These are phyloP conservation scores for Theobroma grandiflorum DNA, from an alignment of 441 rosid genomes.

Conservation along the genomic window DNA sequence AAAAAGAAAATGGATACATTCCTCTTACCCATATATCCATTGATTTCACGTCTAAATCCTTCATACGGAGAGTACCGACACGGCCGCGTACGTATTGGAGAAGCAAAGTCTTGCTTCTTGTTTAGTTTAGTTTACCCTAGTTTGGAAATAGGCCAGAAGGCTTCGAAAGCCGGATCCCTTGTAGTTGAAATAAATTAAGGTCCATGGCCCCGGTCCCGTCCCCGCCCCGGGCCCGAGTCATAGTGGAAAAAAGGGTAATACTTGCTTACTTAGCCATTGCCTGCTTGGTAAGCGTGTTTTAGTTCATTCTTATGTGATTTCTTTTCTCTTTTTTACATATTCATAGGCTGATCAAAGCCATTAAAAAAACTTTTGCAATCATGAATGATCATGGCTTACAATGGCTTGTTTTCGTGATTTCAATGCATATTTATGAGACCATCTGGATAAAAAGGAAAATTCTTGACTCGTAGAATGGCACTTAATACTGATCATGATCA, in stretches of 20 bases:
- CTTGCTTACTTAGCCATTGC: too few relatives aligned
- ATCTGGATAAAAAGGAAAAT: neutral
- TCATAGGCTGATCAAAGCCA: too few relatives aligned
- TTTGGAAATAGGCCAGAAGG: neutral
- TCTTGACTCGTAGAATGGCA: neutral
- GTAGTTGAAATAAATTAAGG: neutral
- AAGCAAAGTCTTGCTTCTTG: neutral
- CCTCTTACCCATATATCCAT: neutral
- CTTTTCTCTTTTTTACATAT: too few relatives aligned
- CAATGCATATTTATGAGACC: too few relatives aligned
- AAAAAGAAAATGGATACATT: neutral
- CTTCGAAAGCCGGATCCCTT: neutral
- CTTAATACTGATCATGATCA: neutral
- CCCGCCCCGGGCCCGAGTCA: too few relatives aligned
- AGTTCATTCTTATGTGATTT: too few relatives aligned
- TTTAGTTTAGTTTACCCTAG: neutral
- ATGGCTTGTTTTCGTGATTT: too few relatives aligned
- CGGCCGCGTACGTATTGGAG: neutral
- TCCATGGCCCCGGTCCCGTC: too few relatives aligned
- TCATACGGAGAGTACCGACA: neutral
- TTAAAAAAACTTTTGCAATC: too few relatives aligned
- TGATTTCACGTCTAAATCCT: neutral
- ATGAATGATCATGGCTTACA: too few relatives aligned
- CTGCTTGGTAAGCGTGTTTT: too few relatives aligned
- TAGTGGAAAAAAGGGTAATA: too few relatives aligned